phyloP scores from a whole-genome alignment of 345 rosid species.

The Cardiospermum halicacabum region DNA sequence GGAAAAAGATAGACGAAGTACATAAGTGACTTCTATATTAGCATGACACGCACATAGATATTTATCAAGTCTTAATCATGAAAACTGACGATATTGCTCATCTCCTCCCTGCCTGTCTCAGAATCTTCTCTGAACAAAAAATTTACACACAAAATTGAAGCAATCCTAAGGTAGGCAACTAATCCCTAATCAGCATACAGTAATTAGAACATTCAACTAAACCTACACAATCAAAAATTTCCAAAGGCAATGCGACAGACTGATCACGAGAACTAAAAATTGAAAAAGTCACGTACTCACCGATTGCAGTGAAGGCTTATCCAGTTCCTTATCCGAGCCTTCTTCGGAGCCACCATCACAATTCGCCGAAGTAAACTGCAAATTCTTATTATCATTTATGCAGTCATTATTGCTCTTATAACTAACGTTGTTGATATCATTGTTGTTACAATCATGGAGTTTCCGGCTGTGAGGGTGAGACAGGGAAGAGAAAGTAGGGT shows the following conservation, averaged over 20 bases:
- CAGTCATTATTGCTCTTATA: constrained; percentile 5
- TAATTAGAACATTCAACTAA: too few species aligned
- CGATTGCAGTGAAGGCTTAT: constrained; percentile 15
- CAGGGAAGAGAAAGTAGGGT: constrained; percentile 20
- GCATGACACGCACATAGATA: too few species aligned
- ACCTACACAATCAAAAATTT: neutral
- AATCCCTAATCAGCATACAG: too few species aligned
- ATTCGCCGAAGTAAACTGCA: constrained; percentile 21
- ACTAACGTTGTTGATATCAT: neutral
- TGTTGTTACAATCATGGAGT: constrained; percentile 4
- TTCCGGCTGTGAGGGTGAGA: constrained; percentile 7
- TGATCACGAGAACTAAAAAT: too few species aligned
- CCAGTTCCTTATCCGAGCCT: constrained; percentile 35
- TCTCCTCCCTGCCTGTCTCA: too few species aligned
- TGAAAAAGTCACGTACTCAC: too few species aligned
- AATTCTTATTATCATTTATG: constrained; percentile 6
- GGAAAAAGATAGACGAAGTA: constrained; percentile 2
- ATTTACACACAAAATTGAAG: too few species aligned
- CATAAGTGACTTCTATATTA: too few species aligned
- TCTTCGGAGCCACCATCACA: constrained; percentile 30
- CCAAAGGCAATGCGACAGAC: neutral
- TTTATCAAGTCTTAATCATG: too few species aligned
- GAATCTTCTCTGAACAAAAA: too few species aligned
- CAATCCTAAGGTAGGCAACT: too few species aligned
- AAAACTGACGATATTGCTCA: too few species aligned